Conservation (phyloP, 2,329 filamentous ascomycete species). For the Alternaria solani region DNA sequence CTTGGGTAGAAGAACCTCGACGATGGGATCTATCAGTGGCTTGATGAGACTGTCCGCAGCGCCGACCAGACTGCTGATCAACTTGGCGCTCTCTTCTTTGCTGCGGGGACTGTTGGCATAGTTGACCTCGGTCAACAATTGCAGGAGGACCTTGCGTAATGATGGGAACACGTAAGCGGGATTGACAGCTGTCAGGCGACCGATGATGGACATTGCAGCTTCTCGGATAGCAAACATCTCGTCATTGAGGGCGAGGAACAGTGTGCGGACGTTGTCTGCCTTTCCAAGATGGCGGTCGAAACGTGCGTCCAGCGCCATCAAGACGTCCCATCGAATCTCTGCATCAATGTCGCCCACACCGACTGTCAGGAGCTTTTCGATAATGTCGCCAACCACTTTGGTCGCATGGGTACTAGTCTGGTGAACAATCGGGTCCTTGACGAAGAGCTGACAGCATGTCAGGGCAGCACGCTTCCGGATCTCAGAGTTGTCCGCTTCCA, state of each 20-base stretch:
- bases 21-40: slow-evolving; percentile 96
- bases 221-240: slow-evolving; percentile 92
- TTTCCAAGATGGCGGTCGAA: slow-evolving; percentile 98
- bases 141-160: slow-evolving; percentile 90
- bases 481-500: slow-evolving; percentile 92
- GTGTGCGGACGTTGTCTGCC: slow-evolving; percentile 93
- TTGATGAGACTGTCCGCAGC: slow-evolving; percentile 93
- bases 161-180: slow-evolving; percentile 98
- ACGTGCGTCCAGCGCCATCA: slow-evolving; percentile 87
- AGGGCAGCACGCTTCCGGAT: slow-evolving; percentile 94
- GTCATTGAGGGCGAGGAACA: slow-evolving; percentile 96
- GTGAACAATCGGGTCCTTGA: slow-evolving; percentile 95
- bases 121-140: slow-evolving; percentile 93
- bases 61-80: slow-evolving; percentile 90
- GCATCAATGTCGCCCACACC: slow-evolving; percentile 90
- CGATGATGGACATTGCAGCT: slow-evolving; percentile 95
- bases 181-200: slow-evolving; percentile 87
- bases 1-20: slow-evolving; percentile 92
- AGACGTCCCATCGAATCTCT: slow-evolving; percentile 86
- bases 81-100: slow-evolving; percentile 94
- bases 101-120: slow-evolving; percentile 93
- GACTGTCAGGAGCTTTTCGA: slow-evolving; percentile 94
- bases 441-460: slow-evolving; percentile 97
- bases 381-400: slow-evolving; percentile 96
- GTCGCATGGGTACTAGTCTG: slow-evolving; percentile 97